Conservation (phyloP, 2,329 filamentous ascomycete species). For the Penicillium griseofulvum region DNA sequence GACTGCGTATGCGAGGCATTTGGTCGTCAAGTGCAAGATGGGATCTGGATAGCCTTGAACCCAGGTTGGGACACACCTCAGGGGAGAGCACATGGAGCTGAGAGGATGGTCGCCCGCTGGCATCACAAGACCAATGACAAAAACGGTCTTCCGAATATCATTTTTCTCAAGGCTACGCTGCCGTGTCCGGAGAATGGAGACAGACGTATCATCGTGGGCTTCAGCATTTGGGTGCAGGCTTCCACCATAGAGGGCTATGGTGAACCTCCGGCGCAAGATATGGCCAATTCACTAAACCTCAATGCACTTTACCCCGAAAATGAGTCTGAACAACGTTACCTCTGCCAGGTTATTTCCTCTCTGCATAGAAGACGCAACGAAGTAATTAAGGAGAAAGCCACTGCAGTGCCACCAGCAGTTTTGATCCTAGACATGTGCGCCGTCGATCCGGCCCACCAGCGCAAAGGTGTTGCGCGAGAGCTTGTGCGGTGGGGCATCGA, state of each 20-base stretch:
- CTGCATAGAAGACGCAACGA: constrained; percentile 35
- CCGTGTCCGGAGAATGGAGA: constrained; percentile 12
- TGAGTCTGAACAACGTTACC: constrained; percentile 48
- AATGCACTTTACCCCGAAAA: constrained; percentile 45
- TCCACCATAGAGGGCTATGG: constrained; percentile 53
- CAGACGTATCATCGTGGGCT: constrained; percentile 44
- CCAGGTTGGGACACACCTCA: constrained; percentile 55
- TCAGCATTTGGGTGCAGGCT: constrained; percentile 56
- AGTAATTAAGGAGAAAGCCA: constrained; percentile 43
- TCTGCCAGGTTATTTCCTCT: constrained; percentile 45
- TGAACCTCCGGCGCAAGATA: constrained; percentile 29
- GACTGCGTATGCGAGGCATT: constrained; percentile 36
- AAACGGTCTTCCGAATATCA: constrained; percentile 41
- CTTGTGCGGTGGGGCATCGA: constrained; percentile 49
- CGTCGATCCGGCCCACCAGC: constrained; percentile 55
- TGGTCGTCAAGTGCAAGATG: constrained; percentile 52
- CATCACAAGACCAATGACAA: constrained; percentile 40
- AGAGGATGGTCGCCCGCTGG: constrained; percentile 47
- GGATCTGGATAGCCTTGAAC: constrained; percentile 53
- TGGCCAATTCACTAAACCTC: constrained; percentile 27
- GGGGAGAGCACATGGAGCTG: constrained; percentile 40
- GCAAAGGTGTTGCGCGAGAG: constrained; percentile 45
- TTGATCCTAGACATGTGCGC: constrained; percentile 53
- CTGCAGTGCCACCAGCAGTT: constrained; percentile 32
- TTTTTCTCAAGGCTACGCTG: constrained; percentile 57